These are phyloP conservation scores for Senecio squalidus DNA, from an alignment of 140 eudicot genomes.

Conservation along the genomic window DNA sequence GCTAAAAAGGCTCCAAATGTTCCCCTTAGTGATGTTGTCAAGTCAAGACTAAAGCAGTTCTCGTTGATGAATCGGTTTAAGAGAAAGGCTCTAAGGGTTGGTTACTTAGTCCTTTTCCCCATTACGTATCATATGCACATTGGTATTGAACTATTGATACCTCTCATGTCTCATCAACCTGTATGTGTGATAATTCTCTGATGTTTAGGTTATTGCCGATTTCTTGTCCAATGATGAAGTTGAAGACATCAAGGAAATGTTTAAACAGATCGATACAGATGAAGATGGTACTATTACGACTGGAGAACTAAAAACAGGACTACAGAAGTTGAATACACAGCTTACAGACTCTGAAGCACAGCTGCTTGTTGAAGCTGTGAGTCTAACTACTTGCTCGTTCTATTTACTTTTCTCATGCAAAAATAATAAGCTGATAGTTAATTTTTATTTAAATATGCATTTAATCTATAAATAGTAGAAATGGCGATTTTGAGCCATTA, in stretches of 20 bases:
- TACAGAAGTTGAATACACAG: constrained; percentile 53
- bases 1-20: constrained; percentile 93
- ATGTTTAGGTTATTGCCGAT: constrained; percentile 77
- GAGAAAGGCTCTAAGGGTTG: constrained; percentile 90
- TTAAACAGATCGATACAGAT: constrained; percentile 70
- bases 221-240: constrained; percentile 83
- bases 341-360: constrained; percentile 81
- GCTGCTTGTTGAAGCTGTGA: constrained; percentile 86
- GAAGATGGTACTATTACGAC: constrained; percentile 69
- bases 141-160: neutral
- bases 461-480: too few species aligned
- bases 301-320: constrained; percentile 70
- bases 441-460: too few species aligned
- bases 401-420: constrained; percentile 4
- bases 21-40: constrained; percentile 92
- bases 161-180: neutral
- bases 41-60: constrained; percentile 90
- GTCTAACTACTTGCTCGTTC: constrained; percentile 22
- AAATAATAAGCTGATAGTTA: too few species aligned
- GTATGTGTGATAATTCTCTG: neutral
- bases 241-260: constrained; percentile 75
- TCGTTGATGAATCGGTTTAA: constrained; percentile 92
- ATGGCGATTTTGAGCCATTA: too few species aligned
- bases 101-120: neutral
- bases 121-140: neutral